These are phyloP conservation scores for Avena eriantha DNA, from an alignment of 176 grass and related monocot genomes.

Conservation along the genomic window DNA sequence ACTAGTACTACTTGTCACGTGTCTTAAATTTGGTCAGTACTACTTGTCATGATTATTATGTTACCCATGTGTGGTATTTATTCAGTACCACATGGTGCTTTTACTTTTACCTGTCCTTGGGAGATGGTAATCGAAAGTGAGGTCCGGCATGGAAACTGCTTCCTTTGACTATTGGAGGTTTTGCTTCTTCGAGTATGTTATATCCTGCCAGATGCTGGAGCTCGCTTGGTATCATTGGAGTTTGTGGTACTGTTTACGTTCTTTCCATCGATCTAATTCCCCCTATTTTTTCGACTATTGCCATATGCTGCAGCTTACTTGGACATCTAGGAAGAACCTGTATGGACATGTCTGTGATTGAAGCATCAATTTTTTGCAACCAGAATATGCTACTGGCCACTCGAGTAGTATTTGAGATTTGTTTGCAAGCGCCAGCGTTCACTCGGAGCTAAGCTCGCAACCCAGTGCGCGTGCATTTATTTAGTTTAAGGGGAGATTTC, in stretches of 20 bases:
- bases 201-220: slow-evolving; percentile 8
- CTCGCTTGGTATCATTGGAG: background rate
- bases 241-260: background rate
- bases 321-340: background rate
- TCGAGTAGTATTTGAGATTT: no score
- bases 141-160: slow-evolving; percentile 63
- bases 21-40: no score
- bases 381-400: no score
- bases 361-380: background rate
- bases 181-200: slow-evolving; percentile 45
- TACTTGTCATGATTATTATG: no score
- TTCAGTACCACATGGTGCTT: background rate
- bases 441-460: slow-evolving; percentile 12
- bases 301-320: background rate
- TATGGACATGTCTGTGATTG: background rate
- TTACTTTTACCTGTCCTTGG: slow-evolving; percentile 38
- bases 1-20: no score
- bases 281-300: background rate
- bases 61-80: no score
- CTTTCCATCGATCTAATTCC: background rate
- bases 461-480: background rate
- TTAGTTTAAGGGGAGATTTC: slow-evolving; percentile 1
- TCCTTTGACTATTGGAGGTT: slow-evolving; percentile 52
- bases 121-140: slow-evolving; percentile 43
- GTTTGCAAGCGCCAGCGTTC: background rate